Conservation (phyloP, 164 flowering plant species). For the Vitis riparia region DNA sequence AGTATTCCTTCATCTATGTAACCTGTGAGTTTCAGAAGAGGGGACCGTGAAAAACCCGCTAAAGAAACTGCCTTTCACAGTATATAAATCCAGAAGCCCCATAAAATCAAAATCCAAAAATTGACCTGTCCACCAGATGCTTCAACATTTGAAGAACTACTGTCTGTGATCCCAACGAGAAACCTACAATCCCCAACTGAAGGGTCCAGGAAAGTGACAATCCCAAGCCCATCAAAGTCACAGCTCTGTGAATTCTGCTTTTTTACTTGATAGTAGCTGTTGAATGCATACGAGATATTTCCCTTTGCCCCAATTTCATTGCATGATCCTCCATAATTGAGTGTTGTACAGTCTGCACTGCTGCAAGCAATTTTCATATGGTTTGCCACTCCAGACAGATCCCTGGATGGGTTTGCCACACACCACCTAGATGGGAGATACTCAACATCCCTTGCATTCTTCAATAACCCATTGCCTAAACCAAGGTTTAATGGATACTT, state of each 20-base stretch:
- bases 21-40: slow-evolving; percentile 15
- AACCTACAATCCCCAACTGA: slow-evolving; percentile 86
- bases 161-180: slow-evolving; percentile 70
- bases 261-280: slow-evolving; percentile 83
- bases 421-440: slow-evolving; percentile 96
- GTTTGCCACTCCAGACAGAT: slow-evolving; percentile 53
- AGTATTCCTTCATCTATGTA: slow-evolving; percentile 18
- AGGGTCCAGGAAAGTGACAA: slow-evolving; percentile 83
- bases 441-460: slow-evolving; percentile 68
- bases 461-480: slow-evolving; percentile 51
- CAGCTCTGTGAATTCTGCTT: slow-evolving; percentile 75
- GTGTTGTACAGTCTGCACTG: slow-evolving; percentile 84
- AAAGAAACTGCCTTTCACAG: slow-evolving; percentile 25
- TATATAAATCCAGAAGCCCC: slow-evolving; percentile 20
- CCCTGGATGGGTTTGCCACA: slow-evolving; percentile 68
- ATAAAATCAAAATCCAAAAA: slow-evolving; percentile 19
- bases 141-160: slow-evolving; percentile 16
- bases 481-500: slow-evolving; percentile 80
- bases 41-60: slow-evolving; percentile 27
- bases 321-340: slow-evolving; percentile 86
- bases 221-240: slow-evolving; percentile 85
- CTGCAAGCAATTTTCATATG: slow-evolving; percentile 80
- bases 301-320: slow-evolving; percentile 78
- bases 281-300: slow-evolving; percentile 89
- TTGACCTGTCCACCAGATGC: background rate